Conservation (phyloP, 257 asterid genomes). For the Fraxinus excelsior region DNA sequence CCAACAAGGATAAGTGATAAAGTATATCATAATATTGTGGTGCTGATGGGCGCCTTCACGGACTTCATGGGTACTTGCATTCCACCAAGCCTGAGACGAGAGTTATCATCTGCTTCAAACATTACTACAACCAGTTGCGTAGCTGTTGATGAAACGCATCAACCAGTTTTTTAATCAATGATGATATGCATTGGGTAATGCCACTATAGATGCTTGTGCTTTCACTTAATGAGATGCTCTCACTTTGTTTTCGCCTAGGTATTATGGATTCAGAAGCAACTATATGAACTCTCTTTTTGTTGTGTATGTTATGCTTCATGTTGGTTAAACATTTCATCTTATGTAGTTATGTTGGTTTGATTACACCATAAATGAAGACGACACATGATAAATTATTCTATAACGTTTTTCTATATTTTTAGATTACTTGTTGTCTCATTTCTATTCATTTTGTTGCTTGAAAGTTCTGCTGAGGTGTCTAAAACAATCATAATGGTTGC, state of each 20-base stretch:
- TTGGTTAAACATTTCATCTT: too few species aligned
- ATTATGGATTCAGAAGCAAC: background rate
- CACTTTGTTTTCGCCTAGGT: background rate
- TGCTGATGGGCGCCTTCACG: too few species aligned
- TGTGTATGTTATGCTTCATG: too few species aligned
- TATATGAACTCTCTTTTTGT: too few species aligned
- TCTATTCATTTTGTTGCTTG: background rate
- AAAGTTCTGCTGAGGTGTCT: background rate
- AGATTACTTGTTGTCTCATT: background rate
- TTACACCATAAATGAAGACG: background rate
- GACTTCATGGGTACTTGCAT: background rate
- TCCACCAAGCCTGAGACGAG: background rate
- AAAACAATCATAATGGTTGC: background rate
- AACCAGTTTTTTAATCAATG: background rate
- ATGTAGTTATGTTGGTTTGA: background rate
- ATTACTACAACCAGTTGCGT: background rate
- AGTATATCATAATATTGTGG: background rate
- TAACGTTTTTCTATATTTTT: background rate
- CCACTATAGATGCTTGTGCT: background rate
- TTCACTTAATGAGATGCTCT: background rate
- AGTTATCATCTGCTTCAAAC: too few species aligned
- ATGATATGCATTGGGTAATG: background rate
- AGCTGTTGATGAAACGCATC: background rate
- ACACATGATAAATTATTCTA: background rate
- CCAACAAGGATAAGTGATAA: slow-evolving; percentile 38